Evolutionary conservation across 78 protist species (phyloP), one percentile per base, ranked within the genome.

Genomic region (Dictyostelium firmibasis): DNA sequence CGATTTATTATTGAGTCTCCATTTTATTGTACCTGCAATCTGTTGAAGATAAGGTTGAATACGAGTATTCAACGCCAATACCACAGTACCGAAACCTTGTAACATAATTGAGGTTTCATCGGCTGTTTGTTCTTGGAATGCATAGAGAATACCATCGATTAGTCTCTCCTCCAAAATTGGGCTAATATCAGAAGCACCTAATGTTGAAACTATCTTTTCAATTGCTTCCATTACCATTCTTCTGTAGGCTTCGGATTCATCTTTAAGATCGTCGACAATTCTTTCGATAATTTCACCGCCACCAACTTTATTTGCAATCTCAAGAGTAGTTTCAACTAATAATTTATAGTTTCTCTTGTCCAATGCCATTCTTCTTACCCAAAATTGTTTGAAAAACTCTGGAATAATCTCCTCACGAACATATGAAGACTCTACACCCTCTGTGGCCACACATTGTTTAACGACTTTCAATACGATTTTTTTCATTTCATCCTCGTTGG

Each of bases 401-500:
- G 98, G 99, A 10, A 98, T 84, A 8, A 99, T 91, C 62, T 98
- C 98, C 1, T 67, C 84, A 67, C 95, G 86, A 78, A 99, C 97
- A 86, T 98, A 99, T 10, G 35, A 85, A 0, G 99, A 69, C 47
- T 97, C 98, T 25, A 98, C 97, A 77, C 99, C 99, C 18, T 99
- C 99, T 0, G 99, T 97, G 4, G 92, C 88, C 10, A 98, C 99
- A 76, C 99, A 98, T 82, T 99, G 99, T 97, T 98, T 98, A 67
- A 99, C 98, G 5, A 96, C 99, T 96, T 98, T 98, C 57, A 99
- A 91, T 70, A 99, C 99, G 84, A 99, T 99, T 97, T 98, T 98
- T 92, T 98, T 97, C 99, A 99, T 99, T 86, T 99, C 99, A 57
- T 98, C 99, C 77, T 99, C 99, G 44, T 99, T 98, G 31, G 99